phyloP scores from a whole-genome alignment of 306 rosid species.

The Cercis canadensis region DNA sequence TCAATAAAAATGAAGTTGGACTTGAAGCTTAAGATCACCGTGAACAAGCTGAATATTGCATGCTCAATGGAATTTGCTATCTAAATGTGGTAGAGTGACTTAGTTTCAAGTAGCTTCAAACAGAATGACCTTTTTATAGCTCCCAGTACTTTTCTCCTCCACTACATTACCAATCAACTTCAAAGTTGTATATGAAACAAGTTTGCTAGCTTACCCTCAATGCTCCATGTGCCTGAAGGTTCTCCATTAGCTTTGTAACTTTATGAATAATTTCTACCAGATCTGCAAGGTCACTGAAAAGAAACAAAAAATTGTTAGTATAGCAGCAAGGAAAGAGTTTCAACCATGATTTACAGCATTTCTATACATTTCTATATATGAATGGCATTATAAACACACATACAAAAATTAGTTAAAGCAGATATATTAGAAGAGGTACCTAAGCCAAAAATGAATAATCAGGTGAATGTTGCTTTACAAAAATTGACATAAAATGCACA shows the following conservation, averaged over 20 bases:
- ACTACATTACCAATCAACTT: conserved; percentile 1
- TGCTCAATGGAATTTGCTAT: neutral
- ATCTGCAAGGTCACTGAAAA: conserved; percentile 87
- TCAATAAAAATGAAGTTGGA: neutral
- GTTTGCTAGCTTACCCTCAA: conserved; percentile 65
- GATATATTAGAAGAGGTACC: neutral
- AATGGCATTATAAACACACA: conserved; percentile 1
- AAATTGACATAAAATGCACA: neutral
- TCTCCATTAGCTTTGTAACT: conserved; percentile 74
- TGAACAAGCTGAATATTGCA: conserved; percentile 5
- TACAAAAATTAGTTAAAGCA: neutral
- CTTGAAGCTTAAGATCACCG: conserved; percentile 6
- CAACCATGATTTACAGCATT: neutral
- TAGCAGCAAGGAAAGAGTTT: conserved; percentile 21
- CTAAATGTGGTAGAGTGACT: neutral
- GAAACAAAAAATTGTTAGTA: conserved; percentile 36
- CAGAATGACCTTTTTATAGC: conserved; percentile 2
- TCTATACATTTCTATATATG: no score
- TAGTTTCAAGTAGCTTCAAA: neutral
- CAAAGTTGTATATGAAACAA: neutral
- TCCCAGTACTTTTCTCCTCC: neutral
- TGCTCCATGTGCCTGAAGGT: conserved; percentile 84
- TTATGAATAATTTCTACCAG: conserved; percentile 78
- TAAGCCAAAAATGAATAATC: neutral
- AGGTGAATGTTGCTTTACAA: no score